Evolutionary conservation across 352 stramenopile species (phyloP).

Genomic region (Phytophthora brassicae): DNA sequence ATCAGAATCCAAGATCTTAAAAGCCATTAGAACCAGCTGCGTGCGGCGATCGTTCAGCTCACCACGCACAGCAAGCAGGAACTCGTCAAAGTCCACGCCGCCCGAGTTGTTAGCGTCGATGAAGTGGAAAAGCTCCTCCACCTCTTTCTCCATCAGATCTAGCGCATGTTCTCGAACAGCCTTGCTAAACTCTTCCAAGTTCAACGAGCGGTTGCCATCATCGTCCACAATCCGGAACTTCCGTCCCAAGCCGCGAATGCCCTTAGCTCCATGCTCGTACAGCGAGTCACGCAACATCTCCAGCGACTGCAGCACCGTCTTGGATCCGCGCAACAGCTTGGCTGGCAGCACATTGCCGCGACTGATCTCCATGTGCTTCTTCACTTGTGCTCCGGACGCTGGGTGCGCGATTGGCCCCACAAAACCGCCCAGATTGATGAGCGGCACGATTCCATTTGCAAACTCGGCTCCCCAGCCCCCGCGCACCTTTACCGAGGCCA

Average conservation of each 20-base stretch:
- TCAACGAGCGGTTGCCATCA: slow-evolving; percentile 80
- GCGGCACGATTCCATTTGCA: slow-evolving; percentile 50
- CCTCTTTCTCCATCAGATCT: slow-evolving; percentile 51
- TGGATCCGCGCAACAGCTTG: slow-evolving; percentile 57
- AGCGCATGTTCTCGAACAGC: slow-evolving; percentile 70
- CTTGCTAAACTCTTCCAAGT: slow-evolving; percentile 75
- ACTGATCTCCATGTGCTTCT: slow-evolving; percentile 64
- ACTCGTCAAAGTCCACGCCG: slow-evolving; percentile 84
- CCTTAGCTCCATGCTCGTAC: slow-evolving; percentile 76
- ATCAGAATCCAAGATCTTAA: slow-evolving; percentile 77
- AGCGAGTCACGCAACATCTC: slow-evolving; percentile 66
- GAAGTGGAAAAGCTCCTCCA: slow-evolving; percentile 77
- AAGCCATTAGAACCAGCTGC: slow-evolving; percentile 76
- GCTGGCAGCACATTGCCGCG: slow-evolving; percentile 72
- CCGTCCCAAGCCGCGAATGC: slow-evolving; percentile 71
- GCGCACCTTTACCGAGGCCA: slow-evolving; percentile 74
- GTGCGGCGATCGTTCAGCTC: slow-evolving; percentile 75
- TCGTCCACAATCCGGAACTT: slow-evolving; percentile 92
- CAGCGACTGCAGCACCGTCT: slow-evolving; percentile 60
- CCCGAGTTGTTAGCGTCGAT: slow-evolving; percentile 85
- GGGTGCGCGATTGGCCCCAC: slow-evolving; percentile 41
- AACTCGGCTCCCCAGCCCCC: slow-evolving; percentile 72
- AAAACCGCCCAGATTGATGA: slow-evolving; percentile 76
- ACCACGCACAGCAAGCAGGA: slow-evolving; percentile 72
- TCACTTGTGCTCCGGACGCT: slow-evolving; percentile 43